A percentile compares a stretch with the other conserved stretches of the same genome.
phyloP scores from a whole-genome alignment of 2,329 filamentous ascomycete genomes.

The Dactylonectria macrodidyma region DNA sequence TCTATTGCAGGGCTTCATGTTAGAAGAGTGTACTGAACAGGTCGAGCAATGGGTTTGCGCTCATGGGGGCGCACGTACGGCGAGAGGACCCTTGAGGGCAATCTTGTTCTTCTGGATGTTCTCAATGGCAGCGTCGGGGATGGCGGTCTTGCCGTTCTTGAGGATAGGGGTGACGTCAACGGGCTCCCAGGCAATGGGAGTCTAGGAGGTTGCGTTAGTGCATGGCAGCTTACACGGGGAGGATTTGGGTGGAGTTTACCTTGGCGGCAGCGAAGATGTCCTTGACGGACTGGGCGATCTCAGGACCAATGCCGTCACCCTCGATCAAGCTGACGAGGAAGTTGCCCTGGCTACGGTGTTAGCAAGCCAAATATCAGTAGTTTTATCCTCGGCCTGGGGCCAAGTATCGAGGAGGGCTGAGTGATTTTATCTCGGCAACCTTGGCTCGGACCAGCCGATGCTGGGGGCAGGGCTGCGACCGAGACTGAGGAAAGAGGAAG shows the following conservation, averaged over 20 bases:
- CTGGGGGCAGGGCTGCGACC: conserved; percentile 17
- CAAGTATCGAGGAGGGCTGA: conserved; percentile 50
- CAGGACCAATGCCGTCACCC: conserved; percentile 98
- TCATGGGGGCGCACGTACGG: conserved; percentile 71
- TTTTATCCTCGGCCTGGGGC: conserved; percentile 28
- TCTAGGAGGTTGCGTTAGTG: conserved; percentile 63
- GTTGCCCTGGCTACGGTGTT: conserved; percentile 77
- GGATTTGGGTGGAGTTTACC: conserved; percentile 65
- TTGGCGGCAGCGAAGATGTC: conserved; percentile 97
- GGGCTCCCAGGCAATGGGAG: conserved; percentile 96
- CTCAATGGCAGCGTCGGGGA: conserved; percentile 91
- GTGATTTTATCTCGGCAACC: conserved; percentile 57
- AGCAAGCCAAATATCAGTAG: conserved; percentile 42
- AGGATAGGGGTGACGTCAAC: conserved; percentile 95
- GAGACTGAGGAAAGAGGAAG: neutral
- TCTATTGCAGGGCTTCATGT: conserved; percentile 63
- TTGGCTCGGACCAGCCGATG: conserved; percentile 46
- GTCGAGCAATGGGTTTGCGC: conserved; percentile 24
- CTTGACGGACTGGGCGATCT: conserved; percentile 98
- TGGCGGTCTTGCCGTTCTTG: conserved; percentile 95
- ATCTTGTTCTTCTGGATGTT: conserved; percentile 97
- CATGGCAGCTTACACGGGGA: conserved; percentile 14
- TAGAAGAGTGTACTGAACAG: conserved; percentile 29
- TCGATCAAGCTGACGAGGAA: conserved; percentile 98
- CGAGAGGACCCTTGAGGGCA: conserved; percentile 97